These are phyloP conservation scores for Penicillium brevicompactum DNA, from an alignment of 2,329 filamentous ascomycete genomes.

Conservation along the genomic window DNA sequence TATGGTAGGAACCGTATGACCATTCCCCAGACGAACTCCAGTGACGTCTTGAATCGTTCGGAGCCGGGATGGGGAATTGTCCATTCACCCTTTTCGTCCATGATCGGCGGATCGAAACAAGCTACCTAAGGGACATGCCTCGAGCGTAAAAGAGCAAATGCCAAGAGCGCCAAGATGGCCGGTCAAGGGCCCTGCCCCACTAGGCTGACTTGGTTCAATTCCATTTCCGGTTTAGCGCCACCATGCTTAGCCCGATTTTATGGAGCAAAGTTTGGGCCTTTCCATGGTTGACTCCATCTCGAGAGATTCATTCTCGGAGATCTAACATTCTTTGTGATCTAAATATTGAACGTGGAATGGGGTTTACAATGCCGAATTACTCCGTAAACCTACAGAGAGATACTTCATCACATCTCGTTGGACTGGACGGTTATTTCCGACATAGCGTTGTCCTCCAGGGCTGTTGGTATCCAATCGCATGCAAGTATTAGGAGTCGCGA, in stretches of 20 bases:
- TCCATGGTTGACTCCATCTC: neutral
- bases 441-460: neutral
- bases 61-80: neutral
- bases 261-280: neutral
- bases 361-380: too few species aligned
- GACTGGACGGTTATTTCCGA: too few species aligned
- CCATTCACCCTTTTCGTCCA: conserved; percentile 2
- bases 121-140: conserved; percentile 7
- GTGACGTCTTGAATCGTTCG: neutral
- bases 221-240: neutral
- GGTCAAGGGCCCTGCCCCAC: conserved; percentile 11
- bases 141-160: conserved; percentile 6
- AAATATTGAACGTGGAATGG: too few species aligned
- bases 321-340: neutral
- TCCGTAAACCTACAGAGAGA: too few species aligned
- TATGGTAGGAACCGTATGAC: neutral
- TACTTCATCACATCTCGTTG: too few species aligned
- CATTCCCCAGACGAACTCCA: conserved; percentile 5
- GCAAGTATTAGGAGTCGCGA: neutral
- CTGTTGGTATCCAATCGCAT: conserved; percentile 15
- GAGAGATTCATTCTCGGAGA: neutral
- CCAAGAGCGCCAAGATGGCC: conserved; percentile 9
- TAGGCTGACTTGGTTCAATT: conserved; percentile 16
- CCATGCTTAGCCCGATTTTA: neutral
- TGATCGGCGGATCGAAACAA: conserved; percentile 20